Evolutionary conservation across 192 early-diverging fungal species (phyloP).

Genomic region (Thamnidium elegans): DNA sequence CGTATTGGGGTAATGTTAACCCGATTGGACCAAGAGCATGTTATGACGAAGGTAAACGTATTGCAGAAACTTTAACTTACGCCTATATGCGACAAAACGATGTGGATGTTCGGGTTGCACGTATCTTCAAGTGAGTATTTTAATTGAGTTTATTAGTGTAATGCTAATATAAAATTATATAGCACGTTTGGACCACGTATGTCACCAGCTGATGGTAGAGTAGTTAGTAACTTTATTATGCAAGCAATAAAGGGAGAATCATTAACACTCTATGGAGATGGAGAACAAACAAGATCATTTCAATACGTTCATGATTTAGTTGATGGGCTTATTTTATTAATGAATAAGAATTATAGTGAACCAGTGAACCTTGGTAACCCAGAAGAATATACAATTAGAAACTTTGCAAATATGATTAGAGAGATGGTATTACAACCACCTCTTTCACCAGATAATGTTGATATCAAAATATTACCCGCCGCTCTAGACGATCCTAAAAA

Average conservation of each 20-base stretch:
- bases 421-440: conserved; percentile 51
- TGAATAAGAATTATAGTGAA: conserved; percentile 65
- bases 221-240: conserved; percentile 85
- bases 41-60: conserved; percentile 85
- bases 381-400: conserved; percentile 75
- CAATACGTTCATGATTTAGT: conserved; percentile 84
- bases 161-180: background rate
- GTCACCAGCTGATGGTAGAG: conserved; percentile 80
- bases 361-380: conserved; percentile 85
- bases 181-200: conserved; percentile 58
- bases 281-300: conserved; percentile 77
- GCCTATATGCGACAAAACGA: conserved; percentile 72
- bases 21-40: conserved; percentile 82
- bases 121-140: conserved; percentile 65
- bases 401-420: conserved; percentile 76
- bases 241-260: conserved; percentile 74
- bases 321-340: conserved; percentile 75
- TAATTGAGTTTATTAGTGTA: background rate
- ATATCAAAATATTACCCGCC: conserved; percentile 62
- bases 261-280: conserved; percentile 79
- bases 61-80: conserved; percentile 81
- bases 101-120: conserved; percentile 73
- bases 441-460: conserved; percentile 2
- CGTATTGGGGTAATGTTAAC: conserved; percentile 79
- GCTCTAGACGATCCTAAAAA: conserved; percentile 75